phyloP scores from a whole-genome alignment of 2,329 filamentous ascomycete species.

The Botrytis tulipae region DNA sequence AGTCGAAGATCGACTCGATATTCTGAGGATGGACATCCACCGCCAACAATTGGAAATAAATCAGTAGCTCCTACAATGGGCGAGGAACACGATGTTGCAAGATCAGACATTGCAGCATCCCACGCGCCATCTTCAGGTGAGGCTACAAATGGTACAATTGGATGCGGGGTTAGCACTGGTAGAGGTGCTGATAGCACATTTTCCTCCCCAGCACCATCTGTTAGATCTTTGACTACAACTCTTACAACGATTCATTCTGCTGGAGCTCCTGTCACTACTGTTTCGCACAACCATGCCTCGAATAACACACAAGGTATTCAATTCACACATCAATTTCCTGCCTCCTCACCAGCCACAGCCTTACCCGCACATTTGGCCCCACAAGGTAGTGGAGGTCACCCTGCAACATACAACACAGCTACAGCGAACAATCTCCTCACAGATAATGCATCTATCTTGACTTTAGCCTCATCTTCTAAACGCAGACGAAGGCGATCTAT shows the following conservation, averaged over 20 bases:
- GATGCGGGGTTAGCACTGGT: slow-evolving; percentile 62
- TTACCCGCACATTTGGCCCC: slow-evolving; percentile 69
- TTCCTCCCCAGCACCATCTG: slow-evolving; percentile 77
- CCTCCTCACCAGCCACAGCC: slow-evolving; percentile 64
- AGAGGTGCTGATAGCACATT: slow-evolving; percentile 75
- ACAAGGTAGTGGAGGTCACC: slow-evolving; percentile 48
- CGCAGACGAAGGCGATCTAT: slow-evolving; percentile 73
- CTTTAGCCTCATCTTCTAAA: slow-evolving; percentile 79
- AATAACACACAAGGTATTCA: slow-evolving; percentile 46
- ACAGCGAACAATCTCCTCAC: slow-evolving; percentile 80
- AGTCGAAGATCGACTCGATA: slow-evolving; percentile 61
- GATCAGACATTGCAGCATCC: slow-evolving; percentile 73
- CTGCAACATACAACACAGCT: slow-evolving; percentile 71
- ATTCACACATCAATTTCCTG: slow-evolving; percentile 65
- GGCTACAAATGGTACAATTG: slow-evolving; percentile 70
- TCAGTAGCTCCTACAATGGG: slow-evolving; percentile 62
- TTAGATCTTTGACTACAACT: slow-evolving; percentile 77
- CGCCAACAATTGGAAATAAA: slow-evolving; percentile 62
- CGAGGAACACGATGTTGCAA: slow-evolving; percentile 65
- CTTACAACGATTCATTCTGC: slow-evolving; percentile 82
- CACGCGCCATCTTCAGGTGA: slow-evolving; percentile 65
- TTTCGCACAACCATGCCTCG: slow-evolving; percentile 42
- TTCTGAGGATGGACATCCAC: slow-evolving; percentile 59
- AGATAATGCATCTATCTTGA: slow-evolving; percentile 83
- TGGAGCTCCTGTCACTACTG: slow-evolving; percentile 50